Evolutionary conservation across 2,329 filamentous ascomycete species (phyloP).

Genomic region (Bipolaris oryzae): DNA sequence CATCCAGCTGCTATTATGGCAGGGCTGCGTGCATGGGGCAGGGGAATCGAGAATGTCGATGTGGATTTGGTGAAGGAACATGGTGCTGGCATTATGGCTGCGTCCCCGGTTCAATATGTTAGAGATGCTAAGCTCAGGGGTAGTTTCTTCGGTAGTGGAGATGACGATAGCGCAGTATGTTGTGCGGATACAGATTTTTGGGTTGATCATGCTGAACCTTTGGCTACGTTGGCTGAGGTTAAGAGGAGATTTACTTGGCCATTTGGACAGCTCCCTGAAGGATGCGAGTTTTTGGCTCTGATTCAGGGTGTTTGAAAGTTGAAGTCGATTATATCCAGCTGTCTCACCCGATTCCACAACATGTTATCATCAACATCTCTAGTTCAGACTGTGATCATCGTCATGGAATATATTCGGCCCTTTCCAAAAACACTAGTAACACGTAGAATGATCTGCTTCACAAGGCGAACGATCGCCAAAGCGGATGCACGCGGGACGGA

Average conservation of each 20-base stretch:
- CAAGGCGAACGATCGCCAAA: too few relatives aligned
- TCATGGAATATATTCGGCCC: too few relatives aligned
- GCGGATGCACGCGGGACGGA: too few relatives aligned
- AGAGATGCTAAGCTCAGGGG: not conserved
- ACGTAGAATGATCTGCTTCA: too few relatives aligned
- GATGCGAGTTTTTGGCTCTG: slow-evolving; percentile 5
- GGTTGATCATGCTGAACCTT: slow-evolving; percentile 6
- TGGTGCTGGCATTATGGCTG: not conserved
- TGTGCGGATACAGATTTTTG: slow-evolving; percentile 4
- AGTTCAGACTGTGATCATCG: too few relatives aligned
- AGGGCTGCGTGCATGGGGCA: not conserved
- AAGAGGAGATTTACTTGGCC: not conserved
- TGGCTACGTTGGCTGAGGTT: not conserved
- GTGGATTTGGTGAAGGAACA: not conserved
- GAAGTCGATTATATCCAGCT: too few relatives aligned
- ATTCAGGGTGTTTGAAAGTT: not conserved
- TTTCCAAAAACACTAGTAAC: too few relatives aligned
- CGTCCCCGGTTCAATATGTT: not conserved
- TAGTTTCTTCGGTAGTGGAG: not conserved
- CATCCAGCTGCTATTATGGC: slow-evolving; percentile 1
- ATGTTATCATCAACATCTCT: too few relatives aligned
- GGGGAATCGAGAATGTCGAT: not conserved
- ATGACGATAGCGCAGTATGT: not conserved
- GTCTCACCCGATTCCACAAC: too few relatives aligned
- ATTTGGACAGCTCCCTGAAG: slow-evolving; percentile 1